phyloP scores from a whole-genome alignment of 371 early-diverging fungal species.

The Sanchytrium tribonematis region DNA sequence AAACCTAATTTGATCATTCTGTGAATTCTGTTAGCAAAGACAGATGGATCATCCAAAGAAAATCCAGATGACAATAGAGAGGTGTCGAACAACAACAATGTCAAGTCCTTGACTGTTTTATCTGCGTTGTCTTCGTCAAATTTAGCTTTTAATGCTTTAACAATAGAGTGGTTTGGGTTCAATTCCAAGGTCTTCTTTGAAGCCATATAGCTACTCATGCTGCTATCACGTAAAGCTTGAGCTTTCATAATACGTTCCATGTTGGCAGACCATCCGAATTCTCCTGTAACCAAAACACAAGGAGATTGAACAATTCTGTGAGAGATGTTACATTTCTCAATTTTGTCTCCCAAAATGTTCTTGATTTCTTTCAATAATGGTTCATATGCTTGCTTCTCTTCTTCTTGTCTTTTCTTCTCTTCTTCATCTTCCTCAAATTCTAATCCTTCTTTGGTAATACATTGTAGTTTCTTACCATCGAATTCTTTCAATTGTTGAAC shows the following conservation, averaged over 20 bases:
- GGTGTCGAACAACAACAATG: constrained; percentile 72
- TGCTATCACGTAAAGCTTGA: constrained; percentile 80
- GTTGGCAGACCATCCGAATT: constrained; percentile 43
- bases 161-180: constrained; percentile 67
- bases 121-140: constrained; percentile 67
- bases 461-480: constrained; percentile 45
- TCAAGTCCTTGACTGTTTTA: constrained; percentile 55
- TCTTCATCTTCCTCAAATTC: constrained; percentile 57
- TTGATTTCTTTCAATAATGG: constrained; percentile 37
- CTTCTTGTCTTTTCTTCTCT: constrained; percentile 18
- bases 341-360: constrained; percentile 26
- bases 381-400: constrained; percentile 24
- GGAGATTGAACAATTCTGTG: constrained; percentile 81
- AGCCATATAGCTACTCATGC: constrained; percentile 24
- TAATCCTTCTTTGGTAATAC: constrained; percentile 51
- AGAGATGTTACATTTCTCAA: constrained; percentile 69
- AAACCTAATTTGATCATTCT: constrained; percentile 93
- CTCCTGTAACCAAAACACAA: constrained; percentile 47
- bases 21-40: constrained; percentile 79
- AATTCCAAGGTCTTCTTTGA: constrained; percentile 73
- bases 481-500: constrained; percentile 49
- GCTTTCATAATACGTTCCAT: constrained; percentile 86
- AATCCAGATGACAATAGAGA: constrained; percentile 85
- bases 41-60: constrained; percentile 72
- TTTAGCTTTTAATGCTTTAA: constrained; percentile 67